Percentiles rank a stretch among this genome's conserved stretches.
Evolutionary conservation across 495 filamentous ascomycete genomes (phyloP).

Genomic region (Polyplosphaeria fusca): DNA sequence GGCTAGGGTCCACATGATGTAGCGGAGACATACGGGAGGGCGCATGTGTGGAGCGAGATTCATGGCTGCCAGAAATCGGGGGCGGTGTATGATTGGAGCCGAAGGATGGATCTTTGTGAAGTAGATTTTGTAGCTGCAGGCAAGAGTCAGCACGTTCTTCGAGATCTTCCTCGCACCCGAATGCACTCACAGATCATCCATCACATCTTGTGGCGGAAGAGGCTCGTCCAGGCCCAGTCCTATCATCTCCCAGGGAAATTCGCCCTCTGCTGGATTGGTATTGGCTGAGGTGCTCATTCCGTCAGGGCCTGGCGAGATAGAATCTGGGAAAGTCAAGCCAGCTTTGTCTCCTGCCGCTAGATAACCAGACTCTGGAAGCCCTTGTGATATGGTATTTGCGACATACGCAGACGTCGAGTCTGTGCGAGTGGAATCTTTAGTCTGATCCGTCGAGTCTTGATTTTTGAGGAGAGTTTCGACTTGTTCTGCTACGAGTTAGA

Average conservation of each 20-base stretch:
- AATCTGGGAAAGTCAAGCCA: constrained; percentile 13
- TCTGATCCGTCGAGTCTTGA: constrained; percentile 47
- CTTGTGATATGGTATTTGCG: constrained; percentile 15
- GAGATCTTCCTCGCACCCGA: constrained; percentile 9
- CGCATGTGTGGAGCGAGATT: constrained; percentile 79
- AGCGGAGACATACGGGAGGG: constrained; percentile 83
- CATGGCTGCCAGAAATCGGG: constrained; percentile 78
- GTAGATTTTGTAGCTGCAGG: constrained; percentile 74
- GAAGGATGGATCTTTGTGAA: constrained; percentile 88
- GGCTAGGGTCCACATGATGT: constrained; percentile 90
- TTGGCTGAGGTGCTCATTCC: constrained; percentile 22
- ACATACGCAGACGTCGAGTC: constrained; percentile 25
- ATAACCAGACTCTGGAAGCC: constrained; percentile 1
- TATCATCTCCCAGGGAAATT: constrained; percentile 80
- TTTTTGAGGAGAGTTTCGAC: constrained; percentile 89
- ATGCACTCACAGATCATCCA: constrained; percentile 75
- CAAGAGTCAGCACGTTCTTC: not conserved
- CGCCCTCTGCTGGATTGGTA: constrained; percentile 33
- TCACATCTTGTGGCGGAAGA: constrained; percentile 78
- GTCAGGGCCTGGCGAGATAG: constrained; percentile 29
- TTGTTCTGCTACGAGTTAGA: constrained; percentile 62
- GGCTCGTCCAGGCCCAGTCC: constrained; percentile 89
- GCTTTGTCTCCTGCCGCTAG: constrained; percentile 7
- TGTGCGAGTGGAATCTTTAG: constrained; percentile 10
- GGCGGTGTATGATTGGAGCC: constrained; percentile 82